Base-by-base conservation (phyloP, 1,139 yeast genomes). In the Saccharomyces pastorianus region DNA sequence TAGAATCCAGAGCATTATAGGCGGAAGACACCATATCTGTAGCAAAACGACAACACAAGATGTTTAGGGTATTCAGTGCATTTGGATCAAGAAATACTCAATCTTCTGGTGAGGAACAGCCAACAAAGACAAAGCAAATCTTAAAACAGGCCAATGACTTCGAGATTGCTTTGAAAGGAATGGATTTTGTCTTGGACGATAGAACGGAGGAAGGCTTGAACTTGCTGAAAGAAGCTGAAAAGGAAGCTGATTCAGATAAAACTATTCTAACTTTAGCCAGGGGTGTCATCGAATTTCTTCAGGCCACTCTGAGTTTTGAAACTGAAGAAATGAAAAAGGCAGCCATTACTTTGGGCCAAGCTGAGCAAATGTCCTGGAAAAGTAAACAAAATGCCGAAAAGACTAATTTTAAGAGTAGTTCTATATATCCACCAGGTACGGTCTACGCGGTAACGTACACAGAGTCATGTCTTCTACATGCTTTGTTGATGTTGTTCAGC, bases 231-330 rank as follows among this genome's bases (percentile, higher is more conserved):
- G 67, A 73, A n/a, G 79, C 79, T 53, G 70, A 76, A 72, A 58
- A 11, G 64, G 66, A 29, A 53, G 59, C 66, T 49, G 83, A 57
- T 3, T 57, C 67, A 6, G 72, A 71, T 46, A 81, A 80, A n/a
- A 85, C 88, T 1, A 81, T 86, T 52, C 81, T 81, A 59, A 81
- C 80, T 52, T 75, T 91, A 51, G 98, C 96, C 0, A 75, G 80
- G 46, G 97, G 98, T 47, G 96, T 91, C 23, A 83, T 88, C 71
- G 85, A 84, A 61, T 91, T 91, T 64, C 76, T 91, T 53, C 96
- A 91, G 70, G 97, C 98, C 3, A 89, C 96, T 0, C 73, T 91
- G 47, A 96, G 97, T 9, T 90, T 91, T 69, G 98, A 91, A 68
- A 83, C 90, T 1, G 95, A 88, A 54, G 85, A 86, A 26, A 90